Base-by-base conservation (phyloP, 2,329 filamentous ascomycete species). In the Aspergillus texensis region DNA sequence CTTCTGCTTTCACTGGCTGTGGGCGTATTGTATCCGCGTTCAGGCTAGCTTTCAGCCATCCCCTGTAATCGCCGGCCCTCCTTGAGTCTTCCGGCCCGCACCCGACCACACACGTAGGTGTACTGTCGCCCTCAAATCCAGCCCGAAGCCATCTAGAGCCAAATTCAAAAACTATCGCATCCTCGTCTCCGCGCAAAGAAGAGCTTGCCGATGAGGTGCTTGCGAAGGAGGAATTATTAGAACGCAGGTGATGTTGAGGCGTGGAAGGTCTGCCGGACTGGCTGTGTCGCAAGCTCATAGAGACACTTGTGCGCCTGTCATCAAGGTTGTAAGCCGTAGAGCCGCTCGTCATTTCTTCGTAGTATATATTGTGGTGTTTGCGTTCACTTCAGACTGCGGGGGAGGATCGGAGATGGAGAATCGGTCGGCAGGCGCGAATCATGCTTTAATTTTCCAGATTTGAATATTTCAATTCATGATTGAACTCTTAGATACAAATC, bases 81-180 rank as follows among this genome's bases (percentile, higher is more conserved):
- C 91, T 86, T 72, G 91, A 89, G 72, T 91, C 85, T 66, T 94
- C 90, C 0, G 92, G 92, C 0, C 88, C 88, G 75, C 93, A 94
- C 26, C 85, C 83, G 26, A 94, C 80, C 16, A 84, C 86, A 75
- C 94, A 96, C 69, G 85, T 81, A 19, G 93, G 93, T 3, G 83
- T 80, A 50, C 89, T 86, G 76, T 97, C 94, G 58, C 94, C 94
- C 6, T 94, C 92, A 74, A 97, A 95, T 0, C 95, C 95, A 11
- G 91, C 89, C 52, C 91, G 88, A 30, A 98, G 77, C 77, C 88
- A 90, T 26, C 94, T 87, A 11, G 91, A 86, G 1, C 93, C 94
- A 41, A 98, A 77, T 75, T 98, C 93, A 58, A 97, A 83, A 48
- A 99, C 85, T 6, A 97, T 79, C 8, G 90, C 83, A 69, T 97